Evolutionary conservation across 805 yeast species (phyloP), one percentile per base, ranked within the genome.

Genomic region (Starmera quercuum): DNA sequence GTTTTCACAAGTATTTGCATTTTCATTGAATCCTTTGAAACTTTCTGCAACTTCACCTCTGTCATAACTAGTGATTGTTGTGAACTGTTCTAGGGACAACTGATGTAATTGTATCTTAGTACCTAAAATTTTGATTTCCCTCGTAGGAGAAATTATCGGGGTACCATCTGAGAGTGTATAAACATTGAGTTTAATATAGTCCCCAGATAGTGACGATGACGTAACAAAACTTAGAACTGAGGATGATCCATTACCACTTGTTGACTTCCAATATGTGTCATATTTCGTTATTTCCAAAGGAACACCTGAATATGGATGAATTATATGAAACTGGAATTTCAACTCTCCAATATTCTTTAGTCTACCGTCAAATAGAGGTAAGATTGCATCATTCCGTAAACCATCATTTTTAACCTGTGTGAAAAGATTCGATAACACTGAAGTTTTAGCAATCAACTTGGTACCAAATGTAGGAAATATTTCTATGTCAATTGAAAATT

Each of bases 181-280:
- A 2, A 90, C 78, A 38, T 72, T 74, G 14, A 84, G 59, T 30
- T 82, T 71, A 27, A 78, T 65, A 52, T 86, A 92, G 35, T 74
- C 78, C 11, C 97, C 97, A 17, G 78, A 72, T 34, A 92, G 63
- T 2, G 97, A 87, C 0, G 96, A 86, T 1, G 95, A 87, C 1
- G 97, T 88, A 12, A 90, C 95, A 51, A 85, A 76, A 11, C 92
- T 78, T 26, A 79, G 68, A 16, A 66, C 60, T 30, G 44, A 38
- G 8, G 29, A 20, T 11, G 13, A 43, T 31, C 52, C 63, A 28
- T 64, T 56, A 26, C 73, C 74, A 29, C 80, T 72, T 0, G 96
- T 83, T 1, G 95, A 80, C 58, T 88, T 92, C 98, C 98, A 90
- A 59, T 90, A 90, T 0, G 97, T 90, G 51, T 88, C 97, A 53